These are phyloP conservation scores for Paragyromitra xinjiangensis DNA, from an alignment of 495 filamentous ascomycete species.

Conservation along the genomic window DNA sequence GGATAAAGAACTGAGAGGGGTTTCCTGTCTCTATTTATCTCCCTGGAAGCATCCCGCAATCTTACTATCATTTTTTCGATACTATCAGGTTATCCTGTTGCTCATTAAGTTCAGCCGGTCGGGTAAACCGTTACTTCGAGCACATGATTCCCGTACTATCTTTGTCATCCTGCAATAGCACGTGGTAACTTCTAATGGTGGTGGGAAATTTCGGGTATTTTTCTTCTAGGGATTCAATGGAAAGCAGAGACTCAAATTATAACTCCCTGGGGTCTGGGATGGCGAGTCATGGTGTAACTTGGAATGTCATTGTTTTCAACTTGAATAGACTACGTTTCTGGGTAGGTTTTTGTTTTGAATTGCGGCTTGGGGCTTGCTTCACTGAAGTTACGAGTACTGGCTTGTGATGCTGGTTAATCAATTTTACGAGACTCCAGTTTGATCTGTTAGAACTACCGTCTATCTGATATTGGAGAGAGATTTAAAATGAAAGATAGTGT, in stretches of 20 bases:
- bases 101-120: too few species aligned
- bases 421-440: not conserved
- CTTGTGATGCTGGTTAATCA: not conserved
- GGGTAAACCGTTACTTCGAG: too few species aligned
- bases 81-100: too few species aligned
- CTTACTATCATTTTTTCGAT: too few species aligned
- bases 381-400: not conserved
- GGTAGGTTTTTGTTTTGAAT: not conserved
- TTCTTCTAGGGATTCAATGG: too few species aligned
- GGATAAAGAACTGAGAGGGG: not conserved
- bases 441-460: not conserved
- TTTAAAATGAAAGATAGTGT: not conserved
- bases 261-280: too few species aligned
- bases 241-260: not conserved
- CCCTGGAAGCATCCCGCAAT: too few species aligned
- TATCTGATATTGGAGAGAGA: not conserved
- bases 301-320: not conserved
- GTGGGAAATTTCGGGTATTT: too few species aligned
- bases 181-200: too few species aligned
- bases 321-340: not conserved
- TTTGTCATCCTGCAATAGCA: too few species aligned
- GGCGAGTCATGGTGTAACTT: not conserved
- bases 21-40: too few species aligned
- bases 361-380: not conserved
- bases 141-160: too few species aligned